Conservation (phyloP, 495 filamentous ascomycete genomes). For the Penicillium coprophilum region DNA sequence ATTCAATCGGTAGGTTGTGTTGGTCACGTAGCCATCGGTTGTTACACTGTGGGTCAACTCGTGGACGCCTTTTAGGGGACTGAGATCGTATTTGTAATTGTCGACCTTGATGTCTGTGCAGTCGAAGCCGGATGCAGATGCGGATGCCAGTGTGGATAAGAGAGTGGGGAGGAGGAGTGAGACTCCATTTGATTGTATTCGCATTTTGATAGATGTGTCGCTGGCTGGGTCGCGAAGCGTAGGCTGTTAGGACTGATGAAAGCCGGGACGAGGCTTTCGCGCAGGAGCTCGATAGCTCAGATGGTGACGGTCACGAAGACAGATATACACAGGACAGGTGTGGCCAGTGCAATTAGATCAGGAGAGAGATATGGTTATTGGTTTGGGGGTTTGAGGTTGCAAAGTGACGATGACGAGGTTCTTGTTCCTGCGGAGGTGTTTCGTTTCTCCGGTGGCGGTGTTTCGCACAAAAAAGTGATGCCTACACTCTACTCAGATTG, state of each 20-base stretch:
- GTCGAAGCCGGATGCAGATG: conserved; percentile 51
- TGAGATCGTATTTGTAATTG: conserved; percentile 63
- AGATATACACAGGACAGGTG: background rate
- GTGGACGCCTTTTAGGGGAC: conserved; percentile 68
- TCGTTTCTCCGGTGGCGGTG: conserved; percentile 28
- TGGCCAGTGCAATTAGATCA: background rate
- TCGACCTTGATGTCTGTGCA: conserved; percentile 63
- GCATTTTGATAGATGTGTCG: conserved; percentile 33
- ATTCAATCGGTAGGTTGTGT: conserved; percentile 88
- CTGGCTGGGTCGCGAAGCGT: conserved; percentile 1
- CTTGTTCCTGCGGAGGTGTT: conserved; percentile 23
- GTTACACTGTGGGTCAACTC: conserved; percentile 60
- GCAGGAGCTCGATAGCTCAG: conserved; percentile 9
- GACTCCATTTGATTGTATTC: conserved; percentile 33
- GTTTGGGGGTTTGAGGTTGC: conserved; percentile 1
- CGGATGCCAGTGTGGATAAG: conserved; percentile 41
- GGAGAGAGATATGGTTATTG: background rate
- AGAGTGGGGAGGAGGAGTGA: conserved; percentile 51
- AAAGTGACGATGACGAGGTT: conserved; percentile 21
- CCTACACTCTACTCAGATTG: background rate
- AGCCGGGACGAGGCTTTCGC: conserved; percentile 8
- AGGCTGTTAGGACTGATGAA: conserved; percentile 1
- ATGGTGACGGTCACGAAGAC: conserved; percentile 4
- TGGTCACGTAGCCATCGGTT: conserved; percentile 48
- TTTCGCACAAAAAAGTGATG: background rate